Evolutionary conservation across 208 protist genomes (phyloP), one percentile per base, ranked within the genome.

Genomic region (Leishmania amazonensis): DNA sequence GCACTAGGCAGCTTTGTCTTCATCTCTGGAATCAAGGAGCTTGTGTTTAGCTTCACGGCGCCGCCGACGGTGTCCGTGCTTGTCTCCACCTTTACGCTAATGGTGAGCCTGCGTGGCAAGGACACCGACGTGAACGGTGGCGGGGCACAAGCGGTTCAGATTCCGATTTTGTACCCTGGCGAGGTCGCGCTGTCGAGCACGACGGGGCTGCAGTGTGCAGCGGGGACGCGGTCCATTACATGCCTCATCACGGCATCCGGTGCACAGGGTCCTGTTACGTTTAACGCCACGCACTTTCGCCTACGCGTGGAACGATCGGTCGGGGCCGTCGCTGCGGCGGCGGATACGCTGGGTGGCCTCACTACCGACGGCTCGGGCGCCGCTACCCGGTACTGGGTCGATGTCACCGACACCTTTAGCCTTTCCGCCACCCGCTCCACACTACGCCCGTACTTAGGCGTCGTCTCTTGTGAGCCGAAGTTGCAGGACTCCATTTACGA

Each of bases 41-140:
- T 93, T 57, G 70, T 84, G 45, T 89, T 93, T 65, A 79, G 57
- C 67, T 93, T 86, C 78, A 89, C 83, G 24, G 89, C 83, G 38
- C 74, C 83, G 11, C 64, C 76, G 49, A 79, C 57, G 40, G 62
- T 75, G 4, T 57, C 72, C 6, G 67, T 79, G 7, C 35, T 81
- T 35, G 83, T 83, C 67, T 71, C 79, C 53, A 81, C 31, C 40
- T 89, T 89, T 78, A 84, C 79, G 15, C 60, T 93, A 24, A 76
- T 76, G 64, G 83, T 84, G 60, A 76, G 60, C 53, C 83, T 87
- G 24, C 71, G 62, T 58, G 68, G 57, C 54, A 40, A 42, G 8
- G 78, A 79, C 62, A 54, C 73, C 72, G 35, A 38, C 49, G 57
- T 49, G 15, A 64, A 73, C 28, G 40, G 72, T 7, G 78, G 45